Evolutionary conservation across 352 stramenopile species (phyloP), one percentile per base, ranked within the genome.

Genomic region (Globisporangium sylvaticum): DNA sequence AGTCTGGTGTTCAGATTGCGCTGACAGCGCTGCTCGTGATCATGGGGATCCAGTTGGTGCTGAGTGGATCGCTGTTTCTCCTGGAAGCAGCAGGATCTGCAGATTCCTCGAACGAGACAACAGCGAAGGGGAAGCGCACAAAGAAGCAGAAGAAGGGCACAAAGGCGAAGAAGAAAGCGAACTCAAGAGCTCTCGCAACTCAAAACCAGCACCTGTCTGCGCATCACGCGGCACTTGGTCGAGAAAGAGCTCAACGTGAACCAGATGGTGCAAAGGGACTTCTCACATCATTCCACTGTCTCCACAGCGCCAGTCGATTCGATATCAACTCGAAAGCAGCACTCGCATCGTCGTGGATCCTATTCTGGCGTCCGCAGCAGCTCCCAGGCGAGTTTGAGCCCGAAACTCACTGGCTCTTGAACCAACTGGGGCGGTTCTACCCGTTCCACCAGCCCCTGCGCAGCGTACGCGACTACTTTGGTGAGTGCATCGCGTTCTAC

Each of bases 401-500:
- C 6, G 37, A 78, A 4, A 69, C 71, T 7, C 78, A 80, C 62
- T 80, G 73, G 70, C 62, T 84, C 48, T 52, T 77, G 34, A 86
- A 79, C 63, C 62, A 74, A 42, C 44, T 88, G 0, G 70, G 65
- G 8, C 74, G 82, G 1, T 29, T 78, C 4, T 70, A 71, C 18
- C 80, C 82, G 10, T 87, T 94, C 48, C 79, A 75, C 0, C 90
- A 97, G 69, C 90, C 90, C 2, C 71, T 97, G 1, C 82, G 90
- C 58, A 52, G 72, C 39, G 77, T 97, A 2, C 75, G 81, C 10
- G 77, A 94, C 61, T 97, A 97, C 69, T 97, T 96, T 76, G 91
- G 91, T 27, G 89, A 97, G 62, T 65, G 73, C 25, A 78, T 96
- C 31, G 91, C 83, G 24, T 97, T 96, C 58, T 97, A 97, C 80